phyloP scores from a whole-genome alignment of 2,329 filamentous ascomycete species.

The Pseudocercospora ulei region DNA sequence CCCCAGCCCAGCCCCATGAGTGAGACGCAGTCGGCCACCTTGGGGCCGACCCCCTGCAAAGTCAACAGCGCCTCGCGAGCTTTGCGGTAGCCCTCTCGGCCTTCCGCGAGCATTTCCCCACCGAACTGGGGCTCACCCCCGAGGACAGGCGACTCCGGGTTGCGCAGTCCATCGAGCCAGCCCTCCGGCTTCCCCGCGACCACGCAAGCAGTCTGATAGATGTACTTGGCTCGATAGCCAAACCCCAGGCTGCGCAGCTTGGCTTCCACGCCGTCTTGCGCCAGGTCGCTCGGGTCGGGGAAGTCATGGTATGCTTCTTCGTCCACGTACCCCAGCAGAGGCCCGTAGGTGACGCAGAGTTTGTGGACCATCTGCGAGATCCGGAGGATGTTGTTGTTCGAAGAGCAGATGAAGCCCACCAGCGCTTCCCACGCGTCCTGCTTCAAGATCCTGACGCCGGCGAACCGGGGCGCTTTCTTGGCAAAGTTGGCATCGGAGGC shows the following conservation, averaged over 20 bases:
- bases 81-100: conserved; percentile 58
- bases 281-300: conserved; percentile 64
- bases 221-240: conserved; percentile 88
- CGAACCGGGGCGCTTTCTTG: conserved; percentile 74
- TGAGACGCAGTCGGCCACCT: conserved; percentile 93
- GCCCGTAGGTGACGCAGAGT: conserved; percentile 75
- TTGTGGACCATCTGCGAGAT: conserved; percentile 97
- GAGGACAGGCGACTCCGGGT: conserved; percentile 60
- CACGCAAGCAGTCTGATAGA: conserved; percentile 71
- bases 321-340: conserved; percentile 60
- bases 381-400: conserved; percentile 92
- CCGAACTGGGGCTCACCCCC: conserved; percentile 40
- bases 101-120: conserved; percentile 43
- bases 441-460: conserved; percentile 80
- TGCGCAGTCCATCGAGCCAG: conserved; percentile 71
- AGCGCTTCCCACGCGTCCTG: conserved; percentile 96
- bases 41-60: conserved; percentile 84
- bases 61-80: conserved; percentile 72
- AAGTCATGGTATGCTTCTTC: conserved; percentile 69
- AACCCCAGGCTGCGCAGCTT: conserved; percentile 78
- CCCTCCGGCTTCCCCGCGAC: conserved; percentile 55
- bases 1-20: conserved; percentile 95
- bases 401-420: conserved; percentile 92
- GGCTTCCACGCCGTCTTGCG: conserved; percentile 62
- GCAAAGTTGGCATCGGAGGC: conserved; percentile 76